Base-by-base conservation (phyloP, 1,284 basidiomycete genomes). In the Crepidotus sp. region DNA sequence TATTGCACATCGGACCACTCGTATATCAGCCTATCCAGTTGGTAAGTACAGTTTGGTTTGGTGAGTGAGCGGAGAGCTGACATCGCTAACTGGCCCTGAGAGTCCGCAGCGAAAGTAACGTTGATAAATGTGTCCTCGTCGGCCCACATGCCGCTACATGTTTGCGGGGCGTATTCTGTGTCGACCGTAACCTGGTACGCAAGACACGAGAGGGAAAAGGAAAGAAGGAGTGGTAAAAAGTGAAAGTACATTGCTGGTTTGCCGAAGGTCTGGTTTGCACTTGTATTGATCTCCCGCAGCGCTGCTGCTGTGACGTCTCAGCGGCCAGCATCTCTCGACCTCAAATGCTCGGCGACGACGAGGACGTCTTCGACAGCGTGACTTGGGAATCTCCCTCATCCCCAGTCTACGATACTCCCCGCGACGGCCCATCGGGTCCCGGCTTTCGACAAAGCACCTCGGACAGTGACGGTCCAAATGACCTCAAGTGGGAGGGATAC, bases 71-170 rank as follows among this genome's bases (percentile, higher is more conserved):
- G 9, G 1, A 24, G 11, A 17, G 30, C 39, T 35, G 22, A 44
- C 51, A 95, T 81, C 13, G 95, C 88, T 21, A 97, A 71, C 59
- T 93, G 88, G n/a, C 95, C 95, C 55, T 78, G 69, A 3, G 91
- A 92, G n/a, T 65, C 55, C 8, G 70, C 63, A 55, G 90, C 78
- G 65, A 97, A 98, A 5, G 79, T 79, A 43, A 95, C 91, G 62
- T 95, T 89, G 53, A 97, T 92, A 63, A 76, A 84, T 18, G 93
- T 86, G 29, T 80, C 71, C 42, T 75, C 63, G 42, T 78, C 78
- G 19, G 79, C 87, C 76, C 87, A 95, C 90, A 98, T 96, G 43
- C 94, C 94, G 50, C 84, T 90, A 68, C 94, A 98, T 61, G 85
- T 83, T 71, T 98, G 93, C 2, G 45, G 41, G 3, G 46, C 42